phyloP scores from a whole-genome alignment of 208 protist species.

The Trypanosoma lewisi region DNA sequence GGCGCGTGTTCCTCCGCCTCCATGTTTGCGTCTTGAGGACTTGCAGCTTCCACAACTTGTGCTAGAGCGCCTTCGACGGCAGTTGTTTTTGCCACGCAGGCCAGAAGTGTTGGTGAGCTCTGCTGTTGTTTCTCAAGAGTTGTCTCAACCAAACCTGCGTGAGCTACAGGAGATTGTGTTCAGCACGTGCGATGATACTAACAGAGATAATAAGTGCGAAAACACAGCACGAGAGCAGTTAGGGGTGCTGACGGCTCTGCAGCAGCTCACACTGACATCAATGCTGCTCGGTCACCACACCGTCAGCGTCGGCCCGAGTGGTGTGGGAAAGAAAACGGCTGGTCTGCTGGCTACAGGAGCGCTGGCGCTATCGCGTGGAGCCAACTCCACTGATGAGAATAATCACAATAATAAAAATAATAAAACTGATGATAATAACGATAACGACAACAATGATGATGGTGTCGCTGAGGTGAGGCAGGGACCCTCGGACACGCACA shows the following conservation, averaged over 20 bases:
- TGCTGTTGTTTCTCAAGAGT: not conserved
- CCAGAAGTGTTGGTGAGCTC: not conserved
- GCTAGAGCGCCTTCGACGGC: slow-evolving; percentile 12
- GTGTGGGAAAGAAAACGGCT: slow-evolving; percentile 54
- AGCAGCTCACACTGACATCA: slow-evolving; percentile 55
- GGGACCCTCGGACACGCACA: not conserved
- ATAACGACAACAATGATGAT: not conserved
- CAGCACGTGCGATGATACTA: slow-evolving; percentile 1
- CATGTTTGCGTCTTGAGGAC: slow-evolving; percentile 40
- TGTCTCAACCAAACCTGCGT: slow-evolving; percentile 16
- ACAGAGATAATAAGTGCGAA: not conserved
- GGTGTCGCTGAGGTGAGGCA: not conserved
- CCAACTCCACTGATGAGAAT: no score
- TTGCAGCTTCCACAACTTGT: slow-evolving; percentile 38
- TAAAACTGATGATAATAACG: not conserved
- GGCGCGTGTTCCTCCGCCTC: slow-evolving; percentile 33
- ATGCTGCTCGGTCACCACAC: slow-evolving; percentile 75
- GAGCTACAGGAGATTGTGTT: slow-evolving; percentile 27
- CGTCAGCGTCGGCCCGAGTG: slow-evolving; percentile 49
- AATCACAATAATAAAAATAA: not conserved
- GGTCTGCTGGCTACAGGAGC: slow-evolving; percentile 34
- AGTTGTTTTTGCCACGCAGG: slow-evolving; percentile 2
- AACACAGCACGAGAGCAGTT: slow-evolving; percentile 1
- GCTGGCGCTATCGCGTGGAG: slow-evolving; percentile 10
- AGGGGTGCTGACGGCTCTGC: slow-evolving; percentile 25